phyloP scores from a whole-genome alignment of 2,329 filamentous ascomycete genomes.

The Cladobotryum mycophilum region DNA sequence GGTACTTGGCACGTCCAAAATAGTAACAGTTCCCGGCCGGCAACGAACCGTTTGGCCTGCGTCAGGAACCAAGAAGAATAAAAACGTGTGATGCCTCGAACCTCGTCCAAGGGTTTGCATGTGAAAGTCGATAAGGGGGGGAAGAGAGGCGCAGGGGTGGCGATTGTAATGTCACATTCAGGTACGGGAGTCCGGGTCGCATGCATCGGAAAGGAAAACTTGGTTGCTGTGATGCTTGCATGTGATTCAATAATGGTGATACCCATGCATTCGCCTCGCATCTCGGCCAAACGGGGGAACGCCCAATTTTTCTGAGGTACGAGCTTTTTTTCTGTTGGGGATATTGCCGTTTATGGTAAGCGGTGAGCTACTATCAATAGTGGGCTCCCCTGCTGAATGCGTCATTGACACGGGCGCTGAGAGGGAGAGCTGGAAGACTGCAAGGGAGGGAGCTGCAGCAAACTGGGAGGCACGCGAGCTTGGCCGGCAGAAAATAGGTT shows the following conservation, averaged over 20 bases:
- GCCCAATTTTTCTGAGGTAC: background rate
- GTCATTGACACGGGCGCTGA: conserved; percentile 4
- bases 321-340: conserved; percentile 13
- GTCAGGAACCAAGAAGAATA: background rate
- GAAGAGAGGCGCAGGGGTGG: background rate
- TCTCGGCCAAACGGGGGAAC: conserved; percentile 14
- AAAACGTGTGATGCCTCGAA: background rate
- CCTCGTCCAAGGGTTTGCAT: conserved; percentile 1
- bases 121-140: conserved; percentile 9
- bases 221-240: background rate
- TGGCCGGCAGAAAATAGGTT: background rate
- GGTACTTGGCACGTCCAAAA: background rate
- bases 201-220: background rate
- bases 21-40: background rate
- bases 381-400: background rate
- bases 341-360: conserved; percentile 12
- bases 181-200: background rate
- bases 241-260: conserved; percentile 2
- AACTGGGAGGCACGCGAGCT: background rate
- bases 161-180: background rate
- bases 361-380: conserved; percentile 12
- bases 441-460: background rate
- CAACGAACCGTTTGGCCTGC: background rate
- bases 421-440: background rate
- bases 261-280: conserved; percentile 10